Conservation (phyloP, 495 filamentous ascomycete genomes). For the Cladorrhinum samala region DNA sequence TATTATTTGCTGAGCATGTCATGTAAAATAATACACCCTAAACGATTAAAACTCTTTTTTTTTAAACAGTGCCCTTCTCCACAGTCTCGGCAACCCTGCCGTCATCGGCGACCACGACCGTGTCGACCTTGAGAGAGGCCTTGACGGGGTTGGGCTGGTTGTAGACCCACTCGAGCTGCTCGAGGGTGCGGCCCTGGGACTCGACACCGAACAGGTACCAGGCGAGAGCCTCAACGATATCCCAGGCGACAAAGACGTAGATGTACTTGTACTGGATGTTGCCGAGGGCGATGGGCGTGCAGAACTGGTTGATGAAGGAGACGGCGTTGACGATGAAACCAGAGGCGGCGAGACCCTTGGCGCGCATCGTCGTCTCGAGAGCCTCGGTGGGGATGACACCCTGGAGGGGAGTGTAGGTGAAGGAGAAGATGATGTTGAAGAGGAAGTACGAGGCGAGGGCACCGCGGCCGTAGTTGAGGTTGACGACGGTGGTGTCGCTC, state of each 20-base stretch:
- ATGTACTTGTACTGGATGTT: slow-evolving; percentile 48
- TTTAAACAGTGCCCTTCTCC: neutral
- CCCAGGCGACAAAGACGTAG: slow-evolving; percentile 44
- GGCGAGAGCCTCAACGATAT: slow-evolving; percentile 35
- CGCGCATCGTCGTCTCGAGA: slow-evolving; percentile 44
- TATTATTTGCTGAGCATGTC: too few species aligned
- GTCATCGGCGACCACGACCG: slow-evolving; percentile 47
- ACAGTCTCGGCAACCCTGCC: slow-evolving; percentile 46
- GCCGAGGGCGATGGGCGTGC: slow-evolving; percentile 41
- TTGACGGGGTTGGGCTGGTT: slow-evolving; percentile 44
- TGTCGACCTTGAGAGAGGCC: slow-evolving; percentile 46
- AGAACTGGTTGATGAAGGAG: slow-evolving; percentile 48
- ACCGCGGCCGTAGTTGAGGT: slow-evolving; percentile 31
- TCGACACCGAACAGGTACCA: slow-evolving; percentile 49
- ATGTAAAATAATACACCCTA: too few species aligned
- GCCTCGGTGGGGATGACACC: slow-evolving; percentile 54
- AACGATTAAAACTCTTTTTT: too few species aligned
- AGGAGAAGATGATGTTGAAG: slow-evolving; percentile 56
- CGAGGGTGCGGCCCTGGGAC: slow-evolving; percentile 45
- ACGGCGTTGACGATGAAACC: slow-evolving; percentile 39
- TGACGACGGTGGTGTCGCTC: neutral
- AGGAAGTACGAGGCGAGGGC: slow-evolving; percentile 48
- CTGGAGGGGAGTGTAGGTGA: slow-evolving; percentile 55
- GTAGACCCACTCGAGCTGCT: slow-evolving; percentile 49
- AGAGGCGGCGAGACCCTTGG: slow-evolving; percentile 45